These are phyloP conservation scores for Phytopythium chamaehyphon DNA, from an alignment of 352 stramenopile species.

Conservation along the genomic window DNA sequence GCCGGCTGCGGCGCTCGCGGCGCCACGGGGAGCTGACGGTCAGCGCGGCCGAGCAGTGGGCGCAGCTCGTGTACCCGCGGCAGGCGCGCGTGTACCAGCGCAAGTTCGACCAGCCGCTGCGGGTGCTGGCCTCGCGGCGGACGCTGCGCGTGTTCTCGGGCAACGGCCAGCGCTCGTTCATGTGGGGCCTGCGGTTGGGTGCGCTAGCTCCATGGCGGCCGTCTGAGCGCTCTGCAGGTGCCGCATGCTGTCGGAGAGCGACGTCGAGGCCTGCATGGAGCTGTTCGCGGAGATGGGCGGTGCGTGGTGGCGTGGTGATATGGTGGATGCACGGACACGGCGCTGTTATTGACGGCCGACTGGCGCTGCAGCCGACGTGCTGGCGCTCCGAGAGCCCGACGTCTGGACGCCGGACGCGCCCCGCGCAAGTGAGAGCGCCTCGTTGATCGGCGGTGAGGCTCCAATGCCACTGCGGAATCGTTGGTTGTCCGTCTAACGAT, in stretches of 20 bases:
- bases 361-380: conserved; percentile 22
- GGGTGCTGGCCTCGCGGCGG: conserved; percentile 33
- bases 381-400: conserved; percentile 19
- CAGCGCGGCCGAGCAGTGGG: conserved; percentile 25
- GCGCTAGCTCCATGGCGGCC: not conserved
- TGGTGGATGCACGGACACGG: too few relatives aligned
- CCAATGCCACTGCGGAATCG: too few relatives aligned
- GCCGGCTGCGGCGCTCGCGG: conserved; percentile 26
- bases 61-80: conserved; percentile 39
- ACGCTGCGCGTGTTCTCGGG: conserved; percentile 45
- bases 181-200: conserved; percentile 11
- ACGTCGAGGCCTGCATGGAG: conserved; percentile 18
- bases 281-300: conserved; percentile 28
- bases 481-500: too few relatives aligned
- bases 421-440: too few relatives aligned
- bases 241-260: conserved; percentile 21
- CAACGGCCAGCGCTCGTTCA: conserved; percentile 37
- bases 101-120: conserved; percentile 50
- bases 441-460: too few relatives aligned
- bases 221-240: conserved; percentile 9
- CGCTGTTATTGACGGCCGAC: not conserved
- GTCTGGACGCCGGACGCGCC: conserved; percentile 5
- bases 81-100: conserved; percentile 31
- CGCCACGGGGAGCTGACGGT: conserved; percentile 36
- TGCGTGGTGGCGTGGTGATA: conserved; percentile 8